A percentile compares a stretch with the other conserved stretches of the same genome.
Conservation (phyloP, 805 yeast species). For the Kuraishia ogatae region DNA sequence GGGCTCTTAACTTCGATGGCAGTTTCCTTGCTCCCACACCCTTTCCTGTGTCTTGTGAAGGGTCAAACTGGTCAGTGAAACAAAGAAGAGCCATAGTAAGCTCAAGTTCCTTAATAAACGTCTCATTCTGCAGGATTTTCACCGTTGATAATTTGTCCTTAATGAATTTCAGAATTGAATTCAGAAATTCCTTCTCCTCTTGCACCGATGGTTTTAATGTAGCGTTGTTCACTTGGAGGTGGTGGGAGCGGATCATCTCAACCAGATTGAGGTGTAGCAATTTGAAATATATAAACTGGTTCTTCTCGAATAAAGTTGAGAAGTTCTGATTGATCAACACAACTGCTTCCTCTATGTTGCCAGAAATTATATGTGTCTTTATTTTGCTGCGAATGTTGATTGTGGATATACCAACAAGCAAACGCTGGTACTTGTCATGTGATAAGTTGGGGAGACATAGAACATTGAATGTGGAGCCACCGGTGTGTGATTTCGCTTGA, state of each 20-base stretch:
- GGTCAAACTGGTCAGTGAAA: slow-evolving; percentile 26
- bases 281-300: slow-evolving; percentile 62
- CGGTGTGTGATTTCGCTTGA: background rate
- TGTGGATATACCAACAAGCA: slow-evolving; percentile 34
- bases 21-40: slow-evolving; percentile 25
- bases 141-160: slow-evolving; percentile 35
- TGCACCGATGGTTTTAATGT: slow-evolving; percentile 13
- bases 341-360: slow-evolving; percentile 54
- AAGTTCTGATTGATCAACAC: slow-evolving; percentile 45
- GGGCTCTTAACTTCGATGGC: slow-evolving; percentile 44
- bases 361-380: slow-evolving; percentile 44
- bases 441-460: slow-evolving; percentile 1
- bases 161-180: slow-evolving; percentile 48
- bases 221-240: slow-evolving; percentile 15
- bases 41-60: slow-evolving; percentile 1
- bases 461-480: background rate
- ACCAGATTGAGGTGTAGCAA: slow-evolving; percentile 64
- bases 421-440: slow-evolving; percentile 10
- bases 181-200: slow-evolving; percentile 40
- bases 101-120: slow-evolving; percentile 66
- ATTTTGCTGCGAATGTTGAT: slow-evolving; percentile 46
- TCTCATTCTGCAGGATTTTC: slow-evolving; percentile 29
- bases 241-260: slow-evolving; percentile 65
- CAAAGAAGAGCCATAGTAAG: slow-evolving; percentile 75
- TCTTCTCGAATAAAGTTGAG: slow-evolving; percentile 57